A percentile compares a stretch with the other conserved stretches of the same genome.
phyloP scores from a whole-genome alignment of 805 yeast genomes.

The Sugiyamaella qingdaonensis region DNA sequence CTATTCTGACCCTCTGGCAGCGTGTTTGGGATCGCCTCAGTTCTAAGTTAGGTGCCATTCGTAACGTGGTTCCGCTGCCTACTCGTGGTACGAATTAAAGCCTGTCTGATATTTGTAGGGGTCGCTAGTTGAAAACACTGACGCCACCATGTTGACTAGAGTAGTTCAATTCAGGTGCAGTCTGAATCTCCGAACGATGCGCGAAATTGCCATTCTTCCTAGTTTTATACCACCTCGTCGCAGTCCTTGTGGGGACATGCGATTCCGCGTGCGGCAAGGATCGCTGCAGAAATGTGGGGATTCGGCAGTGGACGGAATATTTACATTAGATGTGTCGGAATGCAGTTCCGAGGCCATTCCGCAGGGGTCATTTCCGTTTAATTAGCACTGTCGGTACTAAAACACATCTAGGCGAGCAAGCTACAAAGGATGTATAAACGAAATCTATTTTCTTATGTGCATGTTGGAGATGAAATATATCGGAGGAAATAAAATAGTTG shows the following conservation, averaged over 20 bases:
- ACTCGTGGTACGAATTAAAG: conserved; percentile 25
- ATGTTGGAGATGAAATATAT: too few relatives aligned
- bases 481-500: too few relatives aligned
- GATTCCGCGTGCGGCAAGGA: too few relatives aligned
- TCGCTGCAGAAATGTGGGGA: conserved; percentile 27
- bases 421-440: too few relatives aligned
- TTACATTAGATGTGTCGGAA: conserved; percentile 9
- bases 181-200: too few relatives aligned
- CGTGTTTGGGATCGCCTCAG: conserved; percentile 26
- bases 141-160: conserved; percentile 10
- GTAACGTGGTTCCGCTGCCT: conserved; percentile 2
- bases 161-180: too few relatives aligned
- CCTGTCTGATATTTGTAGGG: conserved; percentile 23
- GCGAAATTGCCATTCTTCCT: too few relatives aligned
- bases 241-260: conserved; percentile 1
- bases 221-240: neutral
- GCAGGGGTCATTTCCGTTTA: conserved; percentile 36
- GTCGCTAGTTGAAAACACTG: conserved; percentile 19
- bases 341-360: conserved; percentile 48
- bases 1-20: conserved; percentile 26
- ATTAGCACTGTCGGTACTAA: too few relatives aligned
- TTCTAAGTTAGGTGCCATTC: neutral
- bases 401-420: too few relatives aligned
- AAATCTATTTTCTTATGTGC: too few relatives aligned
- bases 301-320: conserved; percentile 22